A percentile compares a stretch with the other conserved stretches of the same genome.
phyloP scores from a whole-genome alignment of 2,329 filamentous ascomycete genomes.

The Metarhizium robertsii region DNA sequence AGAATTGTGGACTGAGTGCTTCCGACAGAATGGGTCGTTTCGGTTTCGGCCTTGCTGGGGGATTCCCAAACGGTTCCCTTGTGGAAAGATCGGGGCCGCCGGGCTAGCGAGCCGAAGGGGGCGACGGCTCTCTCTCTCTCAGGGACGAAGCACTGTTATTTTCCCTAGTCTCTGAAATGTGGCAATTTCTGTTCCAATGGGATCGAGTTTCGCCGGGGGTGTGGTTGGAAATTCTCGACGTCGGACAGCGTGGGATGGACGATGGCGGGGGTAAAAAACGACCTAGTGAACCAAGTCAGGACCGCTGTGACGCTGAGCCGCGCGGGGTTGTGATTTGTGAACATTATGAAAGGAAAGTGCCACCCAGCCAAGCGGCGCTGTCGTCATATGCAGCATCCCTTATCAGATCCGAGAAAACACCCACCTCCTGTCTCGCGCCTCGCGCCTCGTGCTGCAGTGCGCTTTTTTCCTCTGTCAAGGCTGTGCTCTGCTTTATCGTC shows the following conservation, averaged over 20 bases:
- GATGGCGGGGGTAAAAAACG: neutral
- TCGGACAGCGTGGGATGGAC: neutral
- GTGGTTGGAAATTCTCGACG: neutral
- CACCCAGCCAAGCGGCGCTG: neutral
- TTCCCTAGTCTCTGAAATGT: neutral
- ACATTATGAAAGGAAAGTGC: neutral
- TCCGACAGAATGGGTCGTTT: no score
- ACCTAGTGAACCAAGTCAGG: neutral
- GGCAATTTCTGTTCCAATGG: conserved; percentile 1
- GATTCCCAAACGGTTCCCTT: neutral
- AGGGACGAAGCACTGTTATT: neutral
- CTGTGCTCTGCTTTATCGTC: no score
- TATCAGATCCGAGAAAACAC: conserved; percentile 4
- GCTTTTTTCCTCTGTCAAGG: no score
- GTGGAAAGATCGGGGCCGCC: neutral
- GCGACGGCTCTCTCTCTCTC: neutral
- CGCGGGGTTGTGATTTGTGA: no score
- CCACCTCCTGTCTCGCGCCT: neutral
- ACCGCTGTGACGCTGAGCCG: no score
- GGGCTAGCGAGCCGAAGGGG: neutral
- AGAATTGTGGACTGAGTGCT: neutral
- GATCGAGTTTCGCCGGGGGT: neutral
- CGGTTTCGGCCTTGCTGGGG: neutral
- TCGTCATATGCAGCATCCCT: neutral
- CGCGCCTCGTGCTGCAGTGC: neutral